Evolutionary conservation across 805 yeast species (phyloP).

Genomic region (Alloascoidea africana): DNA sequence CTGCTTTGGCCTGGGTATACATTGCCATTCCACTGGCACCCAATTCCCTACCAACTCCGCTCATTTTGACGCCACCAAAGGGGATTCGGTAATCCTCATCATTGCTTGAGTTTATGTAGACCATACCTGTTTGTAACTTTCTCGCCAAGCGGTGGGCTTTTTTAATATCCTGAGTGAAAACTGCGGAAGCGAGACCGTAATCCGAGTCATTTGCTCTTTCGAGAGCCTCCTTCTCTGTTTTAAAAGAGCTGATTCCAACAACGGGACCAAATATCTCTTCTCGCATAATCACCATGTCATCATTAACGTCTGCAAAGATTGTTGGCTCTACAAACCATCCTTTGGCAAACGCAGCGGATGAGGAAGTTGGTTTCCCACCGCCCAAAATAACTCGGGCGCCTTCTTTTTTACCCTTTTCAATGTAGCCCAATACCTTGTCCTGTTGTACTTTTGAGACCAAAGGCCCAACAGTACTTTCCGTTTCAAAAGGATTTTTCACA

Average conservation of each 20-base stretch:
- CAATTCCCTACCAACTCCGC: slow-evolving; percentile 50
- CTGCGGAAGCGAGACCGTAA: slow-evolving; percentile 57
- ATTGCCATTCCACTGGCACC: slow-evolving; percentile 41
- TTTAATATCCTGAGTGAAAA: slow-evolving; percentile 41
- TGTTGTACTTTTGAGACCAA: slow-evolving; percentile 41
- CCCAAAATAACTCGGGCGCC: slow-evolving; percentile 33
- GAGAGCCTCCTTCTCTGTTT: slow-evolving; percentile 41
- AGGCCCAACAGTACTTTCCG: slow-evolving; percentile 40
- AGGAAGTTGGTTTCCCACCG: slow-evolving; percentile 16
- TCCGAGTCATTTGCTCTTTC: slow-evolving; percentile 41
- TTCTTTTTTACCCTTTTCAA: slow-evolving; percentile 28
- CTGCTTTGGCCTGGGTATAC: slow-evolving; percentile 45
- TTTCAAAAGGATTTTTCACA: slow-evolving; percentile 35
- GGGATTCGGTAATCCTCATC: slow-evolving; percentile 40
- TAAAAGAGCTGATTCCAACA: slow-evolving; percentile 39
- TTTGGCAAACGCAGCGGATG: slow-evolving; percentile 14
- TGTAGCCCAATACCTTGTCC: slow-evolving; percentile 32
- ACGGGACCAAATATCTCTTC: slow-evolving; percentile 76
- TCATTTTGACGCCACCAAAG: slow-evolving; percentile 49
- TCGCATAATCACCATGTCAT: slow-evolving; percentile 37
- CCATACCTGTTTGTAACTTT: slow-evolving; percentile 35
- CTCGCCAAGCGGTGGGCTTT: slow-evolving; percentile 40
- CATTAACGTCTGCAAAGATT: slow-evolving; percentile 41
- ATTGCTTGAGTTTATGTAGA: slow-evolving; percentile 38
- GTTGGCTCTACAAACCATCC: slow-evolving; percentile 52